Conservation (phyloP, 2,329 filamentous ascomycete species). For the Calonectria leucothoes region DNA sequence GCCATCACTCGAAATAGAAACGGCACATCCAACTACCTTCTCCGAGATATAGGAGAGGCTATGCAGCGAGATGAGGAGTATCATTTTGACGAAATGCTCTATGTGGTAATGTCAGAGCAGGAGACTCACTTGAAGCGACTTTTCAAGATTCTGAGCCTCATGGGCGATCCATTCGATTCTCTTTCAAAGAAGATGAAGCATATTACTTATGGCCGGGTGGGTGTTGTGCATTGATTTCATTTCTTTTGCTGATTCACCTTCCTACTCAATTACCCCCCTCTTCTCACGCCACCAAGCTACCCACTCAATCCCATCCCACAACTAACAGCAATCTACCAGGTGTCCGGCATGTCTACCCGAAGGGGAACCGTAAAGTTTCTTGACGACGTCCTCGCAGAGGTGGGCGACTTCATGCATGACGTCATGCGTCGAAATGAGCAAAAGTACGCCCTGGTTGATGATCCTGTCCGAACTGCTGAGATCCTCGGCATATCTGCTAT, state of each 20-base stretch:
- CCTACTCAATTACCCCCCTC: no score
- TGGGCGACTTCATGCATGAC: conserved; percentile 76
- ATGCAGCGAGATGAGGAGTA: conserved; percentile 60
- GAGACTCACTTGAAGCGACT: conserved; percentile 47
- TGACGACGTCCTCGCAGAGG: conserved; percentile 66
- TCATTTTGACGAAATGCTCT: conserved; percentile 53
- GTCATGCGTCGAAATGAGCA: conserved; percentile 74
- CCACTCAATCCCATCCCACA: no score
- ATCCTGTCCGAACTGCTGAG: conserved; percentile 73
- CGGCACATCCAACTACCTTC: conserved; percentile 75
- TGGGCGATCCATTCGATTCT: background rate
- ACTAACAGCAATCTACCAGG: conserved; percentile 44
- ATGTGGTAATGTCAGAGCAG: conserved; percentile 52
- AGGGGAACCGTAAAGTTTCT: conserved; percentile 65
- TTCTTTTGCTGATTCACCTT: no score
- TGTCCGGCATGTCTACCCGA: conserved; percentile 55
- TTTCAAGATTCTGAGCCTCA: conserved; percentile 16
- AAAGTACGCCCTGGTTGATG: conserved; percentile 74
- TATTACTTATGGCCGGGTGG: background rate
- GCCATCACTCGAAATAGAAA: conserved; percentile 72
- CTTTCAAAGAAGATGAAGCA: conserved; percentile 16
- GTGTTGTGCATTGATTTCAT: background rate
- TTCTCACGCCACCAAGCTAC: no score
- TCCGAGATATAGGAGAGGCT: conserved; percentile 76
- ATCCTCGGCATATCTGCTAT: conserved; percentile 75